Base-by-base conservation (phyloP, 257 asterid species). In the Ilex aquifolium region DNA sequence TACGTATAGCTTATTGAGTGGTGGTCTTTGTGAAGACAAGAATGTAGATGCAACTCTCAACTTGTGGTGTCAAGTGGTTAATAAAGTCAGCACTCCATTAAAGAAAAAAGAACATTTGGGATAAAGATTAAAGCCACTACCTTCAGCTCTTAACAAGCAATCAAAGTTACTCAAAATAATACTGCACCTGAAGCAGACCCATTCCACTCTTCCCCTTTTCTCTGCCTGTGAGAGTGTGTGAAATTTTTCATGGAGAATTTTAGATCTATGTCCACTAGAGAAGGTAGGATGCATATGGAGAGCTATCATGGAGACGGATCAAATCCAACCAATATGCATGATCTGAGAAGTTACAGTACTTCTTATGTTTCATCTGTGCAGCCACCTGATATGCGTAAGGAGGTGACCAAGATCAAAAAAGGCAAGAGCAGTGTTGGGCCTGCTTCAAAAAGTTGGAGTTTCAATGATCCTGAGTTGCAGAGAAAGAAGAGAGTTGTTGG, bases 401-500 rank as follows among this genome's bases (percentile, higher is more conserved):
- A 73, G 55, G 85, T 76, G 17, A 65, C 36, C 58, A 85, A 68
- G 66, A 77, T 81, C 48, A 86, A 84, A 77, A 81, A 80, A 62
- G 68, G 60, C 56, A 83, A 79, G 75, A 87, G 80, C 72, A 81
- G 73, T 3, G 65, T 63, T 16, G 71, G 69, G 4, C 31, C 61
- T 55, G 64, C 72, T 61, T 40, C 79, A 13, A 84, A 74, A 61
- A 78, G 31, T n/a, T 79, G 88, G 88, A 78, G 73, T 29, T 72
- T 84, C 13, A 73, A 56, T 64, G 91, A 87, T 57, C 86, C 88
- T 31, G 94, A 90, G 29, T 61, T 90, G 68, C 94, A 79, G 66
- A 85, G 97, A 73, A 90, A 87, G 69, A 90, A 74, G 73, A 85
- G 97, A 65, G 87, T 90, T 64, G 89, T 77, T 48, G 69, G 82